A percentile compares a stretch with the other conserved stretches of the same genome.
These are phyloP conservation scores for Beauveria varroae DNA, from an alignment of 2,329 filamentous ascomycete genomes.

Conservation along the genomic window DNA sequence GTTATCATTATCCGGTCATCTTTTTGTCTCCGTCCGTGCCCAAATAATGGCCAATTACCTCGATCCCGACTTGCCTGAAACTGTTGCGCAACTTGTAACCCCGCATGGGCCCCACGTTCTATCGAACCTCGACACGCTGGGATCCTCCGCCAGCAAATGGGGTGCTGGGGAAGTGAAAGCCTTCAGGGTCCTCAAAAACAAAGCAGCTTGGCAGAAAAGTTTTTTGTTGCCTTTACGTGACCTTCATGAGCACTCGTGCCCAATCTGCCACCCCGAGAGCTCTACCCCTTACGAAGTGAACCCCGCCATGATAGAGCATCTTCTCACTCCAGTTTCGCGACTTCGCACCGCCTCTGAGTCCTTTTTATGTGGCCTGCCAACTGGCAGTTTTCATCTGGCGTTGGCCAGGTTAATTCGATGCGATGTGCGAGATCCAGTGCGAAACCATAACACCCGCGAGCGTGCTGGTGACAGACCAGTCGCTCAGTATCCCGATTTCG, in stretches of 20 bases:
- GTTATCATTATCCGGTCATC: neutral
- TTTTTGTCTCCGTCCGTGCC: neutral
- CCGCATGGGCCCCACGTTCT: neutral
- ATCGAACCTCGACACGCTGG: neutral
- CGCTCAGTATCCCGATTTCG: neutral
- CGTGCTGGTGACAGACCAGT: neutral
- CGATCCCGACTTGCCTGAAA: neutral
- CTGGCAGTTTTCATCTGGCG: neutral
- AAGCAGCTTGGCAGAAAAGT: neutral
- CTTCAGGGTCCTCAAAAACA: neutral
- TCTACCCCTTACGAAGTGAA: neutral
- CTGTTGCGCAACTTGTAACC: neutral
- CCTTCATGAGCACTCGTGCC: neutral
- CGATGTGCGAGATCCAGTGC: neutral
- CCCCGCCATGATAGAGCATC: too few relatives aligned
- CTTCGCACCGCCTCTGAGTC: too few relatives aligned
- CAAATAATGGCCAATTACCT: neutral
- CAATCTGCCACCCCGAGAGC: neutral
- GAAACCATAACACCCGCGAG: neutral
- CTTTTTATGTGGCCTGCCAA: neutral
- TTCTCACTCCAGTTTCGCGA: too few relatives aligned
- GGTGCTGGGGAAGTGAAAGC: neutral
- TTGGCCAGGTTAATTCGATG: neutral
- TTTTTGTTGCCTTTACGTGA: neutral
- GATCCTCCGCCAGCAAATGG: neutral